These are phyloP conservation scores for Colletotrichum abscissum DNA, from an alignment of 2,329 filamentous ascomycete species.

Conservation along the genomic window DNA sequence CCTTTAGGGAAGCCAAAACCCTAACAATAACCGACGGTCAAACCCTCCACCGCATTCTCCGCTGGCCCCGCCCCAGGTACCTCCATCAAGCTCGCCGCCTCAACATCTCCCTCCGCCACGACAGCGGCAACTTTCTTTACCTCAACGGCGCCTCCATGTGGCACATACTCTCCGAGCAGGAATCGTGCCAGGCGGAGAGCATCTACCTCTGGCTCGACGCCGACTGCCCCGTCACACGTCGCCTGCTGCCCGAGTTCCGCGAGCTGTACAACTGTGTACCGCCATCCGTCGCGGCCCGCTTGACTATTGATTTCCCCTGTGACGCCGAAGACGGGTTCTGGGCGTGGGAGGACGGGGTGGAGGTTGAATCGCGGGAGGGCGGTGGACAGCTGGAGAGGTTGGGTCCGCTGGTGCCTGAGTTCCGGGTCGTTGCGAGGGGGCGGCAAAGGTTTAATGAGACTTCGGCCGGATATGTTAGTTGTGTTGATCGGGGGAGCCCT, in stretches of 20 bases:
- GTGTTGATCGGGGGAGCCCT: constrained; percentile 6
- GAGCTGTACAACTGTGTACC: constrained; percentile 16
- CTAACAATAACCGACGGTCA: constrained; percentile 33
- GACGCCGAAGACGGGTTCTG: constrained; percentile 33
- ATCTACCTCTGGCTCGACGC: constrained; percentile 36
- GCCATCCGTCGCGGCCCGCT: background rate
- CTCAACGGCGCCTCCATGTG: constrained; percentile 26
- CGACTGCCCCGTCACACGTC: constrained; percentile 32
- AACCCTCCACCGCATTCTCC: constrained; percentile 26
- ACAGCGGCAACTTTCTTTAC: constrained; percentile 34
- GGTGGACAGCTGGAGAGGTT: background rate
- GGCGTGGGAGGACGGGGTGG: constrained; percentile 31
- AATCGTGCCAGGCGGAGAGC: background rate
- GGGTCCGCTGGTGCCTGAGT: constrained; percentile 10
- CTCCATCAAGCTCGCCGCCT: background rate
- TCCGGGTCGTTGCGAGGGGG: constrained; percentile 27
- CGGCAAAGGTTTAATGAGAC: constrained; percentile 31
- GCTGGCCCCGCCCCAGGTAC: background rate
- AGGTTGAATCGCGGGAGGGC: background rate
- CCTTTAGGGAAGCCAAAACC: constrained; percentile 20
- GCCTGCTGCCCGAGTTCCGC: constrained; percentile 35
- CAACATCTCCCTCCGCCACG: constrained; percentile 35
- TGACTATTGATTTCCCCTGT: constrained; percentile 31
- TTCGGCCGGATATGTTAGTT: background rate
- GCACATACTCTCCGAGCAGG: constrained; percentile 11